Conservation (phyloP, 441 rosid species). For the Croton laevigatus region DNA sequence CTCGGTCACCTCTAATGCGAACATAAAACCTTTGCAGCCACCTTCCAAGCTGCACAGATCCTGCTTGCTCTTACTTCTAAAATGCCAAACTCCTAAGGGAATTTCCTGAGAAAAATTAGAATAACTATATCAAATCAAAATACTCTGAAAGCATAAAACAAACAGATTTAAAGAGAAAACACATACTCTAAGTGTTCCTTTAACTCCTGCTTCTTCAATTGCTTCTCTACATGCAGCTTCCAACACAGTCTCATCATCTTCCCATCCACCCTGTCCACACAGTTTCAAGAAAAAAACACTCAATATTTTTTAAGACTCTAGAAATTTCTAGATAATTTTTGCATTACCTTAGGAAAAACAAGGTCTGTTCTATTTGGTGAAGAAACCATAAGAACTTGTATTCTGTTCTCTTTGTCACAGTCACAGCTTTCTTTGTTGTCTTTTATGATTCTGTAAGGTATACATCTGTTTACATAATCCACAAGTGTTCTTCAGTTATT, state of each 20-base stretch:
- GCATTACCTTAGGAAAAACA: constrained; percentile 76
- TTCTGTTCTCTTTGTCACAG: constrained; percentile 21
- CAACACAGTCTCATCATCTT: constrained; percentile 72
- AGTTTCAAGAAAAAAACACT: background rate
- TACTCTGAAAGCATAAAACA: background rate
- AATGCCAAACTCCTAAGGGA: constrained; percentile 80
- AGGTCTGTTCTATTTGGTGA: constrained; percentile 59
- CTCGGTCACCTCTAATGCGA: constrained; percentile 73
- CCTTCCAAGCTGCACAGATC: constrained; percentile 44
- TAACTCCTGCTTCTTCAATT: constrained; percentile 87
- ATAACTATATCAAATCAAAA: background rate
- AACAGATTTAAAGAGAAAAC: background rate
- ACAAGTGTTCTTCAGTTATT: too few relatives aligned
- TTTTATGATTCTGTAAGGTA: constrained; percentile 53
- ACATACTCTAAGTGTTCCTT: constrained; percentile 66
- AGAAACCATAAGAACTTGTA: constrained; percentile 60
- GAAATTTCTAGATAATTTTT: background rate
- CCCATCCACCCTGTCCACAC: constrained; percentile 98
- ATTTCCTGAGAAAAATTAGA: constrained; percentile 38
- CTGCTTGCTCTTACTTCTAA: constrained; percentile 76
- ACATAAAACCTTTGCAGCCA: constrained; percentile 81
- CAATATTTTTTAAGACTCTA: background rate
- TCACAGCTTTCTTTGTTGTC: constrained; percentile 28
- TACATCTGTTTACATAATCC: constrained; percentile 38
- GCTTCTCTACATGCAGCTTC: constrained; percentile 96